Evolutionary conservation across 106 monocot genomes (phyloP).

Genomic region (Gastrodia elata): DNA sequence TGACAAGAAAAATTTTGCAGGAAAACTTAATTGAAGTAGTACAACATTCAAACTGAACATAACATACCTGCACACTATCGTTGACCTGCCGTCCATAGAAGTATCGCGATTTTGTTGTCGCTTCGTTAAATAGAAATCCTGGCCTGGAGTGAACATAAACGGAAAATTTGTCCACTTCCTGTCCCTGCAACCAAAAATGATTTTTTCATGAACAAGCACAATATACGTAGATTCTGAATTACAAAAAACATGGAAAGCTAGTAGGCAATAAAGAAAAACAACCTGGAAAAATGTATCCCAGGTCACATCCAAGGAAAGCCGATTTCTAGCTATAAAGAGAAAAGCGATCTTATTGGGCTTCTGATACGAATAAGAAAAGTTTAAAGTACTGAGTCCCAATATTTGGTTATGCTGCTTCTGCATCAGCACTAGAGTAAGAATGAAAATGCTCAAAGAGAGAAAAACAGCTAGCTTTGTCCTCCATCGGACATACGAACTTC

Average conservation of each 20-base stretch:
- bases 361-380: slow-evolving; percentile 7
- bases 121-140: slow-evolving; percentile 68
- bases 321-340: slow-evolving; percentile 81
- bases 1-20: neutral
- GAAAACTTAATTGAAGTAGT: neutral
- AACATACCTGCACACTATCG: slow-evolving; percentile 76
- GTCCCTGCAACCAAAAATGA: slow-evolving; percentile 34
- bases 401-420: slow-evolving; percentile 20
- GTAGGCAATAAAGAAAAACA: neutral
- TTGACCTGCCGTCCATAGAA: slow-evolving; percentile 89
- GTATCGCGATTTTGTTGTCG: slow-evolving; percentile 51
- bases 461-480: slow-evolving; percentile 16
- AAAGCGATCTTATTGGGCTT: slow-evolving; percentile 76
- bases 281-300: slow-evolving; percentile 94
- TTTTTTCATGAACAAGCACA: neutral
- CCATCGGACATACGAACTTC: slow-evolving; percentile 24
- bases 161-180: slow-evolving; percentile 61
- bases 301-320: slow-evolving; percentile 69
- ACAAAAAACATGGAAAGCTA: neutral
- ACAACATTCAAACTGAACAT: neutral
- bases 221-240: neutral
- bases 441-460: slow-evolving; percentile 37
- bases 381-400: neutral
- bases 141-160: slow-evolving; percentile 84
- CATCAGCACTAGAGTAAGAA: slow-evolving; percentile 29